Conservation (phyloP, 495 filamentous ascomycete genomes). For the Neurospora sp. region DNA sequence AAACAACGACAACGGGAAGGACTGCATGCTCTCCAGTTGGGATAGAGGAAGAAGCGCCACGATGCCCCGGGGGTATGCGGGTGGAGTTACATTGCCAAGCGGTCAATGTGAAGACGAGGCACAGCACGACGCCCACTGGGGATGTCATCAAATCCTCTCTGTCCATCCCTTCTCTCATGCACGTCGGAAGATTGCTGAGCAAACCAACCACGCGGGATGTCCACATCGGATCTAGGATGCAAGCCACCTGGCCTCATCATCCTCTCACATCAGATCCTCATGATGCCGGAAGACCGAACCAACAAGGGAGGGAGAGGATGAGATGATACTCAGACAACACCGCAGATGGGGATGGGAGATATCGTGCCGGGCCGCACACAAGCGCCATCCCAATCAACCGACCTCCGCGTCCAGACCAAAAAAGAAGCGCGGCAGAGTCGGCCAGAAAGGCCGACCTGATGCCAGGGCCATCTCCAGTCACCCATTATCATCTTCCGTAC, state of each 20-base stretch:
- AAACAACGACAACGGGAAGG: neutral
- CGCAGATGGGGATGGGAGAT: neutral
- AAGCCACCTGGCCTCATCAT: neutral
- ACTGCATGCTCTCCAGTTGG: neutral
- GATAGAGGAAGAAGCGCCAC: neutral
- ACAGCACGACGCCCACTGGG: neutral
- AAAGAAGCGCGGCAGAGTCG: neutral
- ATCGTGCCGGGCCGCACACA: neutral
- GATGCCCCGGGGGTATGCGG: neutral
- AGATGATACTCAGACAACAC: neutral
- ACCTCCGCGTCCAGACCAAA: neutral
- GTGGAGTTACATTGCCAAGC: neutral
- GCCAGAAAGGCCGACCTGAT: neutral
- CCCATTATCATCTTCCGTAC: neutral
- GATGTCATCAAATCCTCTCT: neutral
- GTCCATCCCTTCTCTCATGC: neutral
- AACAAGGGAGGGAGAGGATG: neutral
- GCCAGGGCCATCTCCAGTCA: neutral
- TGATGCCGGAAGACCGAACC: neutral
- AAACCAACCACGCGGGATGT: neutral
- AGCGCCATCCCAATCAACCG: neutral
- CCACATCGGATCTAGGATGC: neutral
- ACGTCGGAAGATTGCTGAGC: neutral
- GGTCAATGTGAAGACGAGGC: neutral
- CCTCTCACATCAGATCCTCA: neutral